Evolutionary conservation across 495 filamentous ascomycete species (phyloP).

Genomic region (Friedmanniomyces simplex): DNA sequence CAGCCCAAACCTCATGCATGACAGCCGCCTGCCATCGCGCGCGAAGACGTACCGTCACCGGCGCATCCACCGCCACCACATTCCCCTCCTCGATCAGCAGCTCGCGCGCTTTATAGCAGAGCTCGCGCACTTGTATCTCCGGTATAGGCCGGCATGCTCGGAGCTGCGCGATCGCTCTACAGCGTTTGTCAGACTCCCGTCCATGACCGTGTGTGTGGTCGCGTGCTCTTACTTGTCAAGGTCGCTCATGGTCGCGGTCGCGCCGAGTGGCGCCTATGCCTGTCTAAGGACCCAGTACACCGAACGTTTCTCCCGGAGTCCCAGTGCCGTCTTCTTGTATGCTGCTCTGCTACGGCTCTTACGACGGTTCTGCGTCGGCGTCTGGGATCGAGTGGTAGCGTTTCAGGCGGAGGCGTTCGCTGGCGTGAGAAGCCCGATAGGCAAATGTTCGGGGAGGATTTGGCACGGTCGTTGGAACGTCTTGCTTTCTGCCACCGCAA

Average conservation of each 20-base stretch:
- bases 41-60: conserved; percentile 59
- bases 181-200: conserved; percentile 7
- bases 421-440: no score
- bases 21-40: neutral
- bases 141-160: conserved; percentile 94
- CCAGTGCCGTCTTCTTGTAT: no score
- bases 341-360: no score
- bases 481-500: no score
- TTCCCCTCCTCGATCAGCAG: conserved; percentile 96
- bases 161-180: conserved; percentile 83
- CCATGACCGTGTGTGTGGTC: neutral
- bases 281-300: no score
- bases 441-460: no score
- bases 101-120: conserved; percentile 96
- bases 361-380: no score
- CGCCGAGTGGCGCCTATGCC: conserved; percentile 3
- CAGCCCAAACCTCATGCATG: neutral
- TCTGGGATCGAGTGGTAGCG: no score
- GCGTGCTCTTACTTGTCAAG: conserved; percentile 57
- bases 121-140: conserved; percentile 84
- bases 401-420: no score
- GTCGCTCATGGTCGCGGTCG: conserved; percentile 60
- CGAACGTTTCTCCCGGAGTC: no score
- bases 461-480: no score
- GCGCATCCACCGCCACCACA: conserved; percentile 89